Base-by-base conservation (phyloP, 2,329 filamentous ascomycete species). In the Monosporascus sp. region DNA sequence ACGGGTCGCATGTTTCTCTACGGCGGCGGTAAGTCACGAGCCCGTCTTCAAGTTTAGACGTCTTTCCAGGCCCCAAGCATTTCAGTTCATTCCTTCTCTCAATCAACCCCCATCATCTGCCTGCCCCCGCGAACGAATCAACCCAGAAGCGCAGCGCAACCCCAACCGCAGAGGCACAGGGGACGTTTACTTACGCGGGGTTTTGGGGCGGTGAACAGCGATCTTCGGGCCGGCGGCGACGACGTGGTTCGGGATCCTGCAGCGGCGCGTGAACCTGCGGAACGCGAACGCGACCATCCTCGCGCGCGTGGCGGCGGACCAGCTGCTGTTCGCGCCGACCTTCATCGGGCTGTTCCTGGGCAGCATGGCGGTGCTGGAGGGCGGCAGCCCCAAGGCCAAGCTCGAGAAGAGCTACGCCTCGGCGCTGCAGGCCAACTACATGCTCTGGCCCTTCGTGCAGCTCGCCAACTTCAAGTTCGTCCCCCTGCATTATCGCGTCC, bases 141-240 rank as follows among this genome's bases (percentile, higher is more conserved):
- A 5, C 11, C 31, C 31, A 9, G 31, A 9, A 11, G 31, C 31
- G 31, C 31, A 35, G 31, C 31, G 9, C 31, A 35, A 35, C 31
- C 31, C 31, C 31, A 5, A 14, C 31, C 31, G 31, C 31, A 5
- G 31, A 35, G 31, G 14, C 31, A 14, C 31, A 9, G 11, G 31
- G 31, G 31, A 35, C 31, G 11, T 35, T 35, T 35, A 14, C 31
- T 35, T 35, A 35, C 31, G 31, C 31, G 31, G 31, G 5, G 11
- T 35, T 35, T 14, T 31, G 1, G 31, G 31, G 31, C 9, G 31
- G 4, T 35, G 31, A 35, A 35, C 43, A 89, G 87, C 76, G 58
- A 77, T 96, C 71, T 97, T 97, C 72, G 92, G 92, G 36, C 92
- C 92, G 50, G 88, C 85, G 24, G 92, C 91, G 7, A 90, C 90